Evolutionary conservation across 2,329 filamentous ascomycete genomes (phyloP).

Genomic region (Gnomoniopsis sp.): DNA sequence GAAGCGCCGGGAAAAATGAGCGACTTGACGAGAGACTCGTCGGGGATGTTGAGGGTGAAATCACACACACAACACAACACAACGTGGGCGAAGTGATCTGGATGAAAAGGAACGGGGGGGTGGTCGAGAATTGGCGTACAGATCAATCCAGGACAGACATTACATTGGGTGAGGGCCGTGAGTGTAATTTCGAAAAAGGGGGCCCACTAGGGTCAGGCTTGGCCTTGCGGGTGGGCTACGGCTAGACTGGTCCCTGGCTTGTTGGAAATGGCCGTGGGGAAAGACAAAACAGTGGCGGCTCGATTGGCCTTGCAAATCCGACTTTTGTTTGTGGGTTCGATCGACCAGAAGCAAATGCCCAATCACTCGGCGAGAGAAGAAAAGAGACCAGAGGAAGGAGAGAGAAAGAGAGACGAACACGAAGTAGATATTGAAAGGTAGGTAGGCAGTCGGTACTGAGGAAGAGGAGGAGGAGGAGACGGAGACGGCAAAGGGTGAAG

Average conservation of each 20-base stretch:
- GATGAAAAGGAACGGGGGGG: slow-evolving; percentile 8
- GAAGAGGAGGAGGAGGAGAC: slow-evolving; percentile 17
- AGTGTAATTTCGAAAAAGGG: slow-evolving; percentile 17
- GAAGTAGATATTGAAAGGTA: slow-evolving; percentile 11
- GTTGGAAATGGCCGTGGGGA: slow-evolving; percentile 13
- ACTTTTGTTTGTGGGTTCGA: no score
- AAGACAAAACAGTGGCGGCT: slow-evolving; percentile 5
- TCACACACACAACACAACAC: slow-evolving; percentile 12
- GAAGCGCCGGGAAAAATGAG: slow-evolving; percentile 37
- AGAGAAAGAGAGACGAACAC: slow-evolving; percentile 15
- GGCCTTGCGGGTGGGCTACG: slow-evolving; percentile 12
- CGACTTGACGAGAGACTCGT: slow-evolving; percentile 45
- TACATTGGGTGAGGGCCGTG: slow-evolving; percentile 19
- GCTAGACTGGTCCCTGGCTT: slow-evolving; percentile 1
- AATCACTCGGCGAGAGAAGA: no score
- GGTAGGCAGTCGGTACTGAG: slow-evolving; percentile 6
- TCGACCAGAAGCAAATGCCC: slow-evolving; percentile 12
- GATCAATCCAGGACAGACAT: slow-evolving; percentile 28
- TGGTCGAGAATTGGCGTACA: slow-evolving; percentile 15
- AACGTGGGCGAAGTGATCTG: slow-evolving; percentile 17
- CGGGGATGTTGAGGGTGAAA: slow-evolving; percentile 24
- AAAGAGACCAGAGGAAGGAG: not conserved
- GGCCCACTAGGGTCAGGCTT: slow-evolving; percentile 13
- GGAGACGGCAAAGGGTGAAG: slow-evolving; percentile 15
- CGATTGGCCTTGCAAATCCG: slow-evolving; percentile 15